These are phyloP conservation scores for Chlorella sorokiniana DNA, from an alignment of 139 green algal genomes.

Conservation along the genomic window DNA sequence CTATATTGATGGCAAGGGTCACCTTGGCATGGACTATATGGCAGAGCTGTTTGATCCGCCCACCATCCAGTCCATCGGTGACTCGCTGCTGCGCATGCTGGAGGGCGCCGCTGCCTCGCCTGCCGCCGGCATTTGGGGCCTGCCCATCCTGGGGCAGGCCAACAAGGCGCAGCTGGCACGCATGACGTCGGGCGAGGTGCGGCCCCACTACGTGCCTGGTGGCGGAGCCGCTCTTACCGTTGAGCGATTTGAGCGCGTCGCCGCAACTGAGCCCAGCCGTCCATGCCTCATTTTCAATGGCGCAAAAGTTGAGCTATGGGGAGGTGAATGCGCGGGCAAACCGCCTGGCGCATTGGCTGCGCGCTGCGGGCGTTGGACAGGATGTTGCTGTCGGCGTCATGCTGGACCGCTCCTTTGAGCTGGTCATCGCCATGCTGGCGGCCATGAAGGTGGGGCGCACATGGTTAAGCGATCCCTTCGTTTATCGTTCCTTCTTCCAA, in stretches of 20 bases:
- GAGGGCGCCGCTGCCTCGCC: neutral
- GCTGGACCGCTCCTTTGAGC: conserved; percentile 45
- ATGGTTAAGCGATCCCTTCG: neutral
- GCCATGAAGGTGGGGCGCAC: conserved; percentile 32
- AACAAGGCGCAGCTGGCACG: neutral
- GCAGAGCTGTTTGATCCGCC: neutral
- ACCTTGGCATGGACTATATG: neutral
- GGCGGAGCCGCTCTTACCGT: neutral
- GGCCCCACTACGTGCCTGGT: neutral
- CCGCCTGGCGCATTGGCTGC: neutral
- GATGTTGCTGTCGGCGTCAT: conserved; percentile 43
- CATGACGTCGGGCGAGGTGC: neutral
- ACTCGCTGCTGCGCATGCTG: neutral
- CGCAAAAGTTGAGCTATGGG: neutral
- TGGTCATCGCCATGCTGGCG: conserved; percentile 52
- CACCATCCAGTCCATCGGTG: neutral
- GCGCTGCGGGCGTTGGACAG: neutral
- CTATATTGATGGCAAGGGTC: neutral
- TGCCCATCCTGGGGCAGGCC: neutral
- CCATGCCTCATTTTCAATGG: neutral
- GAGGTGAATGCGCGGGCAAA: neutral
- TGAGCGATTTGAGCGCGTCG: neutral
- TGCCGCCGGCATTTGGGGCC: neutral
- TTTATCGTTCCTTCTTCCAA: neutral
- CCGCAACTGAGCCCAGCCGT: neutral